Percentiles rank a stretch among this genome's conserved stretches.
Conservation (phyloP, 2,329 filamentous ascomycete species). For the Penicillium brevicompactum region DNA sequence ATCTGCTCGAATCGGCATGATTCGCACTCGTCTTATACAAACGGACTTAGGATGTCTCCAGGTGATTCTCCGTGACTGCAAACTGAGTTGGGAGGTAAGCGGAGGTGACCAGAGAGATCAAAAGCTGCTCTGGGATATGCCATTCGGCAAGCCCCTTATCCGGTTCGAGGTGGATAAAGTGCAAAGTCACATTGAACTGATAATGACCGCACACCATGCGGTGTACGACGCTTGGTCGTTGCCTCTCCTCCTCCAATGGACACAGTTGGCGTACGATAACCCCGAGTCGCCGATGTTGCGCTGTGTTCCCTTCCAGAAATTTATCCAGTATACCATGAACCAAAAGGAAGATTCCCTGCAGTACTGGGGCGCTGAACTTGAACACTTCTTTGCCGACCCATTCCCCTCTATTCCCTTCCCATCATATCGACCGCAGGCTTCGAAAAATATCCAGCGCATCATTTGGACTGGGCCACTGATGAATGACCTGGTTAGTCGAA, state of each 20-base stretch:
- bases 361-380: neutral
- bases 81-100: no score
- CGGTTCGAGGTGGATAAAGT: no score
- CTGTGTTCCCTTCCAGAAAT: neutral
- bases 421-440: neutral
- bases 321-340: neutral
- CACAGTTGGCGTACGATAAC: neutral
- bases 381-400: neutral
- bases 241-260: constrained; percentile 5
- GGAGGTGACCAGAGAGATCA: no score
- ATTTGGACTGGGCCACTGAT: neutral
- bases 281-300: neutral
- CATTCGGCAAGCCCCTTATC: no score
- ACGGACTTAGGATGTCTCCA: no score
- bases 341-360: neutral
- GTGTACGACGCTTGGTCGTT: constrained; percentile 45
- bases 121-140: no score
- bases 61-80: no score
- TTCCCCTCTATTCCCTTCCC: neutral
- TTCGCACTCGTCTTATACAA: no score
- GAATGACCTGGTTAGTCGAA: neutral
- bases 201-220: constrained; percentile 47
- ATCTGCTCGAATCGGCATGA: neutral
- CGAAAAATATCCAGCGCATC: neutral
- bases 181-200: constrained; percentile 19